Evolutionary conservation across 2,329 filamentous ascomycete species (phyloP), one percentile per base, ranked within the genome.

Genomic region (Cryphonectria carpinicola): DNA sequence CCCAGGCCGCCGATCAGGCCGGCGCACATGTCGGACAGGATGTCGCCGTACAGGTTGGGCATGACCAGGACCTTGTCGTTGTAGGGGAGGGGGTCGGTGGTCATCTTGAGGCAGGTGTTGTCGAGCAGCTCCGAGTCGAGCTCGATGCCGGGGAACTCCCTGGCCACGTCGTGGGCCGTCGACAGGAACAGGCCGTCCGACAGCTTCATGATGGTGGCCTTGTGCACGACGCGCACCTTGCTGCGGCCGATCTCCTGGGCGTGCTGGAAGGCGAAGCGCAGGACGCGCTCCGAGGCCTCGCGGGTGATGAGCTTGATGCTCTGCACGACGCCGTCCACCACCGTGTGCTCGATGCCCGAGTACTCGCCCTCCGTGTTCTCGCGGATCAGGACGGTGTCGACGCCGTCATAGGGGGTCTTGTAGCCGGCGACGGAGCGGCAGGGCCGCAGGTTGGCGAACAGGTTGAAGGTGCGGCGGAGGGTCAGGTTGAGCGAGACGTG

Each of bases 191-290:
- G 93, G 85, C 96, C 96, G 83, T 99, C 96, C 81, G 92, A 95
- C 93, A 98, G 97, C 91, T 99, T 99, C 96, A 99, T 99, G 87
- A 99, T 99, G 81, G 96, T 98, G 82, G 96, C 96, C 90, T 99
- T 99, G 92, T 99, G 96, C 74, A 98, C 95, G 72, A 94, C 95
- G 80, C 95, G 94, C 79, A 98, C 95, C 92, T 98, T 98, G 82
- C 90, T 95, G 87, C 93, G 93, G 84, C 95, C 94, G 80, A 98
- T 92, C 77, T 93, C 90, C 83, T 96, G 89, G 77, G 96, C 96
- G 82, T 99, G 94, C 86, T 99, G 95, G 91, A 99, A 99, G 78
- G 97, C 96, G 83, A 94, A 99, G 81, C 95, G 92, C 76, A 98
- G 90, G 69, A 99, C 96, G 78, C 96, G 92, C 90, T 99, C 96